Percentiles rank a stretch among this genome's conserved stretches.
These are phyloP conservation scores for Dictyophora rubrovolvata DNA, from an alignment of 768 basidiomycete genomes.

Conservation along the genomic window DNA sequence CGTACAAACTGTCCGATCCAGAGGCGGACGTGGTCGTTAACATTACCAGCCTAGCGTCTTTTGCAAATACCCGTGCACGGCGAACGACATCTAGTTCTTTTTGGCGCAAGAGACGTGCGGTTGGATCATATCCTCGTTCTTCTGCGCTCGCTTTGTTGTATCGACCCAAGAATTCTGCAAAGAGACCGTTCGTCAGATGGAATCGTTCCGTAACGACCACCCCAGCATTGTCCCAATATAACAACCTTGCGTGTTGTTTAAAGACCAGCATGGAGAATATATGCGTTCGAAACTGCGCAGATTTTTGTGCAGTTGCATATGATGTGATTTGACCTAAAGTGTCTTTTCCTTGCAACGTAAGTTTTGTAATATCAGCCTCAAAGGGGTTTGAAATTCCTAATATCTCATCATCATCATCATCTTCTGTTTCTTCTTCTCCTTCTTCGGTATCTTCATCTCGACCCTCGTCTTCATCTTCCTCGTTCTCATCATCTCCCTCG, in stretches of 20 bases:
- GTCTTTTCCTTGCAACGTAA: neutral
- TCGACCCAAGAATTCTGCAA: constrained; percentile 23
- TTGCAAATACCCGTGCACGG: neutral
- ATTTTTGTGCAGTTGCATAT: constrained; percentile 15
- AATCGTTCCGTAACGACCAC: constrained; percentile 22
- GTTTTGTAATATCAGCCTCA: neutral
- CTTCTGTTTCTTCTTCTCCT: no score
- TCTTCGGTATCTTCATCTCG: neutral
- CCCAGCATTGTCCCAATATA: constrained; percentile 26
- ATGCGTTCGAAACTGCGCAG: constrained; percentile 21
- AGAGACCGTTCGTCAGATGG: constrained; percentile 13
- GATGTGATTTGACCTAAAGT: constrained; percentile 17
- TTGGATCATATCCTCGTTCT: constrained; percentile 19
- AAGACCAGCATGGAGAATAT: constrained; percentile 21
- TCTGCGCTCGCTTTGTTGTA: constrained; percentile 13
- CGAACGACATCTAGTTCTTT: neutral
- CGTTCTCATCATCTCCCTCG: neutral
- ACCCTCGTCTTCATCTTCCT: neutral
- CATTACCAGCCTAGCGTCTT: neutral
- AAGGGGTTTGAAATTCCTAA: neutral
- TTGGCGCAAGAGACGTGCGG: neutral
- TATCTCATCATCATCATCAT: neutral
- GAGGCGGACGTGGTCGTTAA: neutral
- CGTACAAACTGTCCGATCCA: neutral
- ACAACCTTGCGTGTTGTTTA: constrained; percentile 18